These are phyloP conservation scores for Aotearoamyces nothofagi DNA, from an alignment of 2,329 filamentous ascomycete species.

Conservation along the genomic window DNA sequence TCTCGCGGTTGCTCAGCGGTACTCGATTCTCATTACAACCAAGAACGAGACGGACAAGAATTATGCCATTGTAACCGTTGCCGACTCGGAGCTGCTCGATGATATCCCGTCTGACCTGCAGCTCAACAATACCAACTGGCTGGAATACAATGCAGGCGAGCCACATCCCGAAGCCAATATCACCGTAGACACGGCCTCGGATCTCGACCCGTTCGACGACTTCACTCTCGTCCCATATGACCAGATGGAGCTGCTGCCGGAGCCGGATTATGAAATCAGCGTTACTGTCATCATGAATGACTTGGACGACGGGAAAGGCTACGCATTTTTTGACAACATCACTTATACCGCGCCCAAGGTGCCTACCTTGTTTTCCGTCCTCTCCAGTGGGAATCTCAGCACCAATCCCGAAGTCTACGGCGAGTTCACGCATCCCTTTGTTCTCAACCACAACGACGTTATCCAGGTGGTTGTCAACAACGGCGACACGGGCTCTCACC, in stretches of 20 bases:
- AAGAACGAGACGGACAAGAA: constrained; percentile 45
- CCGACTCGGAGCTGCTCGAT: constrained; percentile 43
- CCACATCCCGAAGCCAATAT: constrained; percentile 32
- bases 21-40: constrained; percentile 47
- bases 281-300: constrained; percentile 53
- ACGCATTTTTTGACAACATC: constrained; percentile 47
- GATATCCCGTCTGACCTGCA: constrained; percentile 49
- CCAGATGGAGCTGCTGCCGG: constrained; percentile 38
- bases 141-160: constrained; percentile 36
- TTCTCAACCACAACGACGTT: constrained; percentile 52
- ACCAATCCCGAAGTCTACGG: constrained; percentile 49
- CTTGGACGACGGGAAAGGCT: constrained; percentile 50
- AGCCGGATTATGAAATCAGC: constrained; percentile 47
- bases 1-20: constrained; percentile 51
- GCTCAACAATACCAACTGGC: constrained; percentile 51
- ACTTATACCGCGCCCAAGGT: constrained; percentile 51
- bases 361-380: constrained; percentile 49
- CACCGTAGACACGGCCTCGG: constrained; percentile 39
- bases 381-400: constrained; percentile 35
- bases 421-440: constrained; percentile 45
- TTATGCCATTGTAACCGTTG: constrained; percentile 45
- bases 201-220: constrained; percentile 62
- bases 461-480: constrained; percentile 72
- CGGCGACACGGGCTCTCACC: constrained; percentile 53
- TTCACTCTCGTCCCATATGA: constrained; percentile 56